These are phyloP conservation scores for Lecanosticta acicola DNA, from an alignment of 2,329 filamentous ascomycete species.

Conservation along the genomic window DNA sequence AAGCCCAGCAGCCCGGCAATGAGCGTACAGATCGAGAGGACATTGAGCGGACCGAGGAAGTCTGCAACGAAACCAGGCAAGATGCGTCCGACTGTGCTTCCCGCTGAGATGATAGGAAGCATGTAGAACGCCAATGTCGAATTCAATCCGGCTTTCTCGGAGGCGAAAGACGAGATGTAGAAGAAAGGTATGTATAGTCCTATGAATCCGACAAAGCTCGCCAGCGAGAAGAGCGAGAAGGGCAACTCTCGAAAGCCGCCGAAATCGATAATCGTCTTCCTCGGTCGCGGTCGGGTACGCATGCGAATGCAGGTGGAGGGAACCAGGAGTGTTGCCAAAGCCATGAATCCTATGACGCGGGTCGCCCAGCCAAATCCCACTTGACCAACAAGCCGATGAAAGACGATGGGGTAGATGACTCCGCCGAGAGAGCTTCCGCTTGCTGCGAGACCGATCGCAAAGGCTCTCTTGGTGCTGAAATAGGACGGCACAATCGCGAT, in stretches of 20 bases:
- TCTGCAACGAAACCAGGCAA: slow-evolving; percentile 43
- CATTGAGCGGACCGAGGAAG: slow-evolving; percentile 42
- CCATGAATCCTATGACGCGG: slow-evolving; percentile 46
- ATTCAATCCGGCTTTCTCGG: slow-evolving; percentile 25
- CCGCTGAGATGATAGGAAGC: slow-evolving; percentile 40
- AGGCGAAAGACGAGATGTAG: slow-evolving; percentile 54
- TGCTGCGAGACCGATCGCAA: slow-evolving; percentile 56
- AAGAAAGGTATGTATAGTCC: slow-evolving; percentile 46
- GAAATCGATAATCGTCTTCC: slow-evolving; percentile 15
- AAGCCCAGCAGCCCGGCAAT: slow-evolving; percentile 21
- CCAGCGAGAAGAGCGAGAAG: slow-evolving; percentile 35
- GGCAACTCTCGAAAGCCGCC: slow-evolving; percentile 32
- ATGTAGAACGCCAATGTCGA: slow-evolving; percentile 57
- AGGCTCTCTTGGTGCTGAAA: slow-evolving; percentile 49
- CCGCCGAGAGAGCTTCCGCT: slow-evolving; percentile 53
- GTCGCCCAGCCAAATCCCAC: slow-evolving; percentile 52
- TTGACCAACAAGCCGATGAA: slow-evolving; percentile 40
- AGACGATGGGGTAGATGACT: slow-evolving; percentile 48
- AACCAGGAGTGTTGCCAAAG: slow-evolving; percentile 28
- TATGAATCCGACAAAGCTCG: slow-evolving; percentile 39
- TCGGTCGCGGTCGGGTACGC: slow-evolving; percentile 1
- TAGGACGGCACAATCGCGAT: slow-evolving; percentile 62
- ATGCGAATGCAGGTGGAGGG: slow-evolving; percentile 34
- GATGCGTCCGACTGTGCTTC: slow-evolving; percentile 40
- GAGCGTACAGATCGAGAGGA: slow-evolving; percentile 35